Base-by-base conservation (phyloP, 371 early-diverging fungal species). In the Chytridium lagenaria region DNA sequence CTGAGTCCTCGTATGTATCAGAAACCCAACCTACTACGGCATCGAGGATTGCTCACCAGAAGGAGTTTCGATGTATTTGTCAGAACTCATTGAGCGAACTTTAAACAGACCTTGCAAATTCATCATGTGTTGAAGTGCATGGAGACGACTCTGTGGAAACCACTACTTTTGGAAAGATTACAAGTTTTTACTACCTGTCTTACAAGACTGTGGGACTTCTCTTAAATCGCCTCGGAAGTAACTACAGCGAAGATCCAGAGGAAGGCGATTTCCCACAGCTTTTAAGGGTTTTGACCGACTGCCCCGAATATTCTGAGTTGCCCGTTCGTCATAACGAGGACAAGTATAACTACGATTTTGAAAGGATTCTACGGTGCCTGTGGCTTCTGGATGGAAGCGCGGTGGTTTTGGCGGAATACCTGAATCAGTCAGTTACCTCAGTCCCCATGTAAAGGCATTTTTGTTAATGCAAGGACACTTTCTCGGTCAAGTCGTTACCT, bases 11-110 rank as follows among this genome's bases (percentile, higher is more conserved):
- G 0, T 23, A 1, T 65, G 0, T 34, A 1, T 51, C 34, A 2
- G 90, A 80, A 98, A 98, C 77, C 99, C 99, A 2, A 90, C 93
- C 0, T 98, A 94, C 79, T 98, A 98, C 77, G 97, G 95, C 0
- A 83, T 94, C n/a, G 89, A 92, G 52, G 95, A 93, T 50, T 69
- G 87, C 67, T 83, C 92, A 0, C 89, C 88, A 1, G 76, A 77
- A 22, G 90, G 90, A 22, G 83, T 96, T 22, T 90, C 92, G 74
- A 75, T 73, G 1, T 94, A 89, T 78, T 75, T 98, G 70, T 94
- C 95, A 0, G 74, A 85, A 22, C 80, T 94, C 64, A 86, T 98
- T 52, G 91, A 94, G 59, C 79, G 81, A 33, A 88, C 92, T 1
- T 78, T 95, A 30, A n/a, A 71, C 76, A 0, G 88, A 91, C 51